phyloP scores from a whole-genome alignment of 768 basidiomycete genomes.

The Daedaleopsis sinensis region DNA sequence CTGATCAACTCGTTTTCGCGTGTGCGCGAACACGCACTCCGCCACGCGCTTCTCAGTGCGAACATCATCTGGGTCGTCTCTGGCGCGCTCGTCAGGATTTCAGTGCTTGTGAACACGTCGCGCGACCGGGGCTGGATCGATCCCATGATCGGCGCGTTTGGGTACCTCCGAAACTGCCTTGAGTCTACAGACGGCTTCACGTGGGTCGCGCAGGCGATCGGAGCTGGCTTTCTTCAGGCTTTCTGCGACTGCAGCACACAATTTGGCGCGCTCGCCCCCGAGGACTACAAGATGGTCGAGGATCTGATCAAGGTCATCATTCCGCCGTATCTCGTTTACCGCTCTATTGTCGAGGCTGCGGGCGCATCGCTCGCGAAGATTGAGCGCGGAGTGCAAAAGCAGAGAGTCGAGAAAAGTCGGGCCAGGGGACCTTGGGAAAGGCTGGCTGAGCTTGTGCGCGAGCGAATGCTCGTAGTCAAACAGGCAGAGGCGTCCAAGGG shows the following conservation, averaged over 20 bases:
- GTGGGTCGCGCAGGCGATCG: slow-evolving; percentile 37
- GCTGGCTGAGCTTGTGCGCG: slow-evolving; percentile 32
- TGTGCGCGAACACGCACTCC: slow-evolving; percentile 32
- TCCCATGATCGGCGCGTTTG: slow-evolving; percentile 33
- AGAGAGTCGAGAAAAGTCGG: slow-evolving; percentile 24
- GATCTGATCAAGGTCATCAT: slow-evolving; percentile 32
- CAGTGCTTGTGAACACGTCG: slow-evolving; percentile 25
- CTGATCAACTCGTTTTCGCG: slow-evolving; percentile 37
- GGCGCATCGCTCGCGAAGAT: slow-evolving; percentile 33
- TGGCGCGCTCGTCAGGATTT: slow-evolving; percentile 34
- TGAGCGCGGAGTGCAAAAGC: slow-evolving; percentile 19
- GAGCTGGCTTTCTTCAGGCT: slow-evolving; percentile 37
- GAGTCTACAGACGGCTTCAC: slow-evolving; percentile 42
- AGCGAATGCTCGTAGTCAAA: slow-evolving; percentile 28
- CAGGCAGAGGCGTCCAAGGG: slow-evolving; percentile 33
- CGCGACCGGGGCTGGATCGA: slow-evolving; percentile 25
- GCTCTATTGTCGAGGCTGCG: slow-evolving; percentile 38
- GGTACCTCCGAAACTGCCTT: slow-evolving; percentile 38
- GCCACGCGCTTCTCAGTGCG: slow-evolving; percentile 35
- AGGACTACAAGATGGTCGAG: slow-evolving; percentile 36
- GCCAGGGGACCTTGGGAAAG: slow-evolving; percentile 31
- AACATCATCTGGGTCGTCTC: slow-evolving; percentile 36
- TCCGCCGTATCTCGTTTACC: slow-evolving; percentile 41
- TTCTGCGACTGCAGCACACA: slow-evolving; percentile 33
- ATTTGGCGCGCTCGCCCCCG: slow-evolving; percentile 30